A percentile compares a stretch with the other conserved stretches of the same genome.
These are phyloP conservation scores for Lanmaoa pseudosensibilis DNA, from an alignment of 768 basidiomycete genomes.

Conservation along the genomic window DNA sequence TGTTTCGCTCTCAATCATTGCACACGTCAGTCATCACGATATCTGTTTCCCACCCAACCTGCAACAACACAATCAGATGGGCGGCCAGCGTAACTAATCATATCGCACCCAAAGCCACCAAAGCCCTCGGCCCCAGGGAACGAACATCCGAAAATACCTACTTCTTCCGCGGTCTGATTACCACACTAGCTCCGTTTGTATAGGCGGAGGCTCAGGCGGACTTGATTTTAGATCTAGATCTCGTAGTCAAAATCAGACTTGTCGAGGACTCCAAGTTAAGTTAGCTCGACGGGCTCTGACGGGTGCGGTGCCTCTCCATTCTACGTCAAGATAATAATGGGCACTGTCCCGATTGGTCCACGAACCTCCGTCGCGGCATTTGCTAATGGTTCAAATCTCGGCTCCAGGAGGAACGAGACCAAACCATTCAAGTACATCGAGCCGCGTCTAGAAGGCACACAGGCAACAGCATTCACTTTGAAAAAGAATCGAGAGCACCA, in stretches of 20 bases:
- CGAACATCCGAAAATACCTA: neutral
- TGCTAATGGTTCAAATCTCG: neutral
- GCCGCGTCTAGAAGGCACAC: neutral
- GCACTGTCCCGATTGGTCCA: conserved; percentile 13
- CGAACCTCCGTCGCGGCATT: conserved; percentile 16
- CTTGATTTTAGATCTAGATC: conserved; percentile 15
- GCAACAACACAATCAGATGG: neutral
- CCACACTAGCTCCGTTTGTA: conserved; percentile 28
- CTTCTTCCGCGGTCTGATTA: conserved; percentile 17
- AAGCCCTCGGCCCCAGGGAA: conserved; percentile 33
- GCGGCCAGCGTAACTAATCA: conserved; percentile 10
- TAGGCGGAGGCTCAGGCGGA: conserved; percentile 6
- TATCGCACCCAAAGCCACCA: conserved; percentile 7
- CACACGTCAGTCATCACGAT: neutral
- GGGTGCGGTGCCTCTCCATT: conserved; percentile 1
- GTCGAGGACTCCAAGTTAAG: conserved; percentile 17
- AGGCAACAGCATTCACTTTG: neutral
- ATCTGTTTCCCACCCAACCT: conserved; percentile 10
- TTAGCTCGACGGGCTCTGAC: conserved; percentile 6
- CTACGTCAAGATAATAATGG: conserved; percentile 2
- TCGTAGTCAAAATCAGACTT: conserved; percentile 25
- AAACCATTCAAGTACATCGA: neutral
- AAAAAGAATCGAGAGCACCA: conserved; percentile 1
- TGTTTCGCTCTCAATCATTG: neutral
- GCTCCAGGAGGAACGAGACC: conserved; percentile 4